Evolutionary conservation across 805 yeast genomes (phyloP), one percentile per base, ranked within the genome.

Genomic region (Metahyphopichia silvanorum): DNA sequence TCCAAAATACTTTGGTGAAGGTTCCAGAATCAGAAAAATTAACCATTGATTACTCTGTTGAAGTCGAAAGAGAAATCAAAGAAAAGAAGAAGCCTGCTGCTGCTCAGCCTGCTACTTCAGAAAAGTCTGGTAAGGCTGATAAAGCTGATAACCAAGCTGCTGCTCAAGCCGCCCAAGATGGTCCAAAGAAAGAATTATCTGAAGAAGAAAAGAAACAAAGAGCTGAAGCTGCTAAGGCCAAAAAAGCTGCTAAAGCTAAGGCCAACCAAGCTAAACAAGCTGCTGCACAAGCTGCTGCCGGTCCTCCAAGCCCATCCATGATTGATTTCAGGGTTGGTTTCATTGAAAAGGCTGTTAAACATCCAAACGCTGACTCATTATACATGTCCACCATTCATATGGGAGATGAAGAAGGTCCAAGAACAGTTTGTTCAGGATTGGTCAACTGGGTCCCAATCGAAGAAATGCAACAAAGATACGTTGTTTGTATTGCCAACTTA

Each of bases 361-460:
- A 93, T 68, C 98, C 98, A 42, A 91, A 93, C 60, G 99, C 99
- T 21, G 99, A 93, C 64, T 75, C 96, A 2, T 72, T 93, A 51
- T 93, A 93, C 60, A 96, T 93, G 36, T 93, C 98, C 18, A 93
- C 98, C 32, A 93, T 93, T 51, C 86, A 94, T 43, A 80, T 86
- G 72, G 99, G 98, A 47, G 99, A 93, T 51, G 89, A 73, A 42
- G 96, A 86, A 58, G 95, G 94, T 39, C 98, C 99, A 55, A 80
- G 99, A 72, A 93, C 98, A 19, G 95, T 93, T 36, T 93, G 98
- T 70, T 86, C 96, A 9, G 99, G 99, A 48, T 74, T 93, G 52
- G 97, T 88, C 42, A 86, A 86, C 48, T 79, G 85, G 65, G 74
- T 86, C 56, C 81, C 95, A 25, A 60, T 94, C 44, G 98, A 93